Evolutionary conservation across 2,329 filamentous ascomycete species (phyloP).

Genomic region (Neurospora sp.): DNA sequence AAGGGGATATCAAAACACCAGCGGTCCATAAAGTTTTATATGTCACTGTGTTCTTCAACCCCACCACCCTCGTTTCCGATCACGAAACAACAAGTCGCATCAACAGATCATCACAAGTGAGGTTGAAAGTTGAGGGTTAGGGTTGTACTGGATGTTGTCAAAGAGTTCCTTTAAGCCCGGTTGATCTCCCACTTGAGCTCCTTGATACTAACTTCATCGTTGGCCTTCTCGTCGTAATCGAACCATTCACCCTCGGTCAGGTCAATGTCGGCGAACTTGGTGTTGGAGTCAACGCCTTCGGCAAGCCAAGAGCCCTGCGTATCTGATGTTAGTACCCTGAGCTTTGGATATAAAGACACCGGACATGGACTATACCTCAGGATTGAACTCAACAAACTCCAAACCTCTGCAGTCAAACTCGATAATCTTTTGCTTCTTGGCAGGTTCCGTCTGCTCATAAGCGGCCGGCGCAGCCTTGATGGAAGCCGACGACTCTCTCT

Average conservation of each 20-base stretch:
- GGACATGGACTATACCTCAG: conserved; percentile 52
- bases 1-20: neutral
- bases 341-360: neutral
- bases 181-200: conserved; percentile 80
- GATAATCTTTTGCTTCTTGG: conserved; percentile 69
- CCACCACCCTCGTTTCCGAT: neutral
- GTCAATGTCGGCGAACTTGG: conserved; percentile 74
- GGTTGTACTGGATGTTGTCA: neutral
- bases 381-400: conserved; percentile 82
- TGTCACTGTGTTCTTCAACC: neutral
- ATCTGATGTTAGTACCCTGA: conserved; percentile 1
- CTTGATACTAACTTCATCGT: conserved; percentile 86
- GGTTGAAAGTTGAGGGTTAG: neutral
- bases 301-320: conserved; percentile 79
- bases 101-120: neutral
- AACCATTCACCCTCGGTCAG: conserved; percentile 90
- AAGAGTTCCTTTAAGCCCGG: conserved; percentile 39
- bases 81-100: neutral
- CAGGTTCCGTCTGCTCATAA: conserved; percentile 62
- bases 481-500: conserved; percentile 79
- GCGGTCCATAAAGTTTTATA: neutral
- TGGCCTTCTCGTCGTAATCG: conserved; percentile 91
- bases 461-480: conserved; percentile 64
- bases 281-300: conserved; percentile 68
- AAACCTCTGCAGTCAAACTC: conserved; percentile 90